Evolutionary conservation across 495 filamentous ascomycete species (phyloP), one percentile per base, ranked within the genome.

Genomic region (Collariella sp.): DNA sequence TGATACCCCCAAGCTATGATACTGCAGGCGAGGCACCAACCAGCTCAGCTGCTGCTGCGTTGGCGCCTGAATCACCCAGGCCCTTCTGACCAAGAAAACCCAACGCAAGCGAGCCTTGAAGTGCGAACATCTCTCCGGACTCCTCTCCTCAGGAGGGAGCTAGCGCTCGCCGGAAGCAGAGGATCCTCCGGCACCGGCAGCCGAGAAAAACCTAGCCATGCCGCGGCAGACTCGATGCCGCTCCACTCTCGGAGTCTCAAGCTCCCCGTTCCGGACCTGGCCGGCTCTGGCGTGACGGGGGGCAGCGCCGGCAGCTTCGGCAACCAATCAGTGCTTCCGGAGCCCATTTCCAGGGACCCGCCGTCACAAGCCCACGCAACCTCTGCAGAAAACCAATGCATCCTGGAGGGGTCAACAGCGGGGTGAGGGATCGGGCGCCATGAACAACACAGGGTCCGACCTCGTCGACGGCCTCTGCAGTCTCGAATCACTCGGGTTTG

Each of bases 401-500:
- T 44, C 18, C 24, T 42, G 41, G 41, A 54, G 41, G 45, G 44
- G 43, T 43, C n/a, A n/a, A n/a, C n/a, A 43, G 54, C 46, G 54
- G 54, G 54, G 46, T 36, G 36, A 16, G 43, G 18, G 50, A 23
- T n/a, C n/a, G n/a, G n/a, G n/a, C n/a, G n/a, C n/a, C n/a, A n/a
- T n/a, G n/a, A n/a, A n/a, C n/a, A n/a, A n/a, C n/a, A n/a, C n/a
- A n/a, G n/a, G n/a, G n/a, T n/a, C n/a, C n/a, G n/a, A n/a, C n/a
- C n/a, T n/a, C n/a, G n/a, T n/a, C n/a, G n/a, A n/a, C n/a, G n/a
- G n/a, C n/a, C n/a, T n/a, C n/a, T n/a, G n/a, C n/a, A n/a, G n/a
- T n/a, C n/a, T n/a, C n/a, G n/a, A n/a, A n/a, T n/a, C n/a, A n/a
- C n/a, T n/a, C n/a, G n/a, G n/a, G n/a, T n/a, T n/a, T n/a, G n/a